These are phyloP conservation scores for Hypoxylon perforatum DNA, from an alignment of 495 filamentous ascomycete genomes.

Conservation along the genomic window DNA sequence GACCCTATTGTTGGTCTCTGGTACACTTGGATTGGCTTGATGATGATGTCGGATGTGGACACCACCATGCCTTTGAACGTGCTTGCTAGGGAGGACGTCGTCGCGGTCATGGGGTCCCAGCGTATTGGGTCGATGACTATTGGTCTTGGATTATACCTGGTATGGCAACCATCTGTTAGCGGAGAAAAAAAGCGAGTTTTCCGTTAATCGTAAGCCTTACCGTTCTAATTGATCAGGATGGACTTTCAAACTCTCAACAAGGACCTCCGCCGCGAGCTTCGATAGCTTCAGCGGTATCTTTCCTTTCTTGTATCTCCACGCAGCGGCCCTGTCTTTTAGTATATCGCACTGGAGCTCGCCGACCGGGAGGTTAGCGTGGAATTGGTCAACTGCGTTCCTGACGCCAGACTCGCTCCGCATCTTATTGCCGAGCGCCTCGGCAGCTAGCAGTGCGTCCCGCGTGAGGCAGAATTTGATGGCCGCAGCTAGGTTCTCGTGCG, in stretches of 20 bases:
- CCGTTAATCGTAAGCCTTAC: neutral
- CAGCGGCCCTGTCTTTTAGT: constrained; percentile 4
- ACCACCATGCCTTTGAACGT: constrained; percentile 47
- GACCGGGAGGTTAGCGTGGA: constrained; percentile 10
- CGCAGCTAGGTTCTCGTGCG: neutral
- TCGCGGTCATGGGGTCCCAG: constrained; percentile 31
- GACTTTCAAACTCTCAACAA: neutral
- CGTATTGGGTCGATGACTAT: constrained; percentile 30
- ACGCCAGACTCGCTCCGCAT: constrained; percentile 17
- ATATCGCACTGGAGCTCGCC: constrained; percentile 6
- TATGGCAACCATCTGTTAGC: neutral
- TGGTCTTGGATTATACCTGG: constrained; percentile 29
- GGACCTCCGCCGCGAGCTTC: constrained; percentile 4
- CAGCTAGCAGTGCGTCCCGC: neutral
- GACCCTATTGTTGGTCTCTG: neutral
- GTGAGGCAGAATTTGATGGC: constrained; percentile 14
- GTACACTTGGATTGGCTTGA: constrained; percentile 47
- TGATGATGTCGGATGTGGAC: constrained; percentile 47
- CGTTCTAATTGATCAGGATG: constrained; percentile 20
- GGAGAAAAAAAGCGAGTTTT: too few species aligned
- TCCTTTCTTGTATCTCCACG: constrained; percentile 2
- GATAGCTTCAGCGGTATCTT: constrained; percentile 2
- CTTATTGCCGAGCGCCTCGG: neutral
- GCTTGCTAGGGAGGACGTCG: constrained; percentile 42
- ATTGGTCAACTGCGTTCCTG: neutral